phyloP scores from a whole-genome alignment of 2,329 filamentous ascomycete species.

The Talaromyces funiculosus region DNA sequence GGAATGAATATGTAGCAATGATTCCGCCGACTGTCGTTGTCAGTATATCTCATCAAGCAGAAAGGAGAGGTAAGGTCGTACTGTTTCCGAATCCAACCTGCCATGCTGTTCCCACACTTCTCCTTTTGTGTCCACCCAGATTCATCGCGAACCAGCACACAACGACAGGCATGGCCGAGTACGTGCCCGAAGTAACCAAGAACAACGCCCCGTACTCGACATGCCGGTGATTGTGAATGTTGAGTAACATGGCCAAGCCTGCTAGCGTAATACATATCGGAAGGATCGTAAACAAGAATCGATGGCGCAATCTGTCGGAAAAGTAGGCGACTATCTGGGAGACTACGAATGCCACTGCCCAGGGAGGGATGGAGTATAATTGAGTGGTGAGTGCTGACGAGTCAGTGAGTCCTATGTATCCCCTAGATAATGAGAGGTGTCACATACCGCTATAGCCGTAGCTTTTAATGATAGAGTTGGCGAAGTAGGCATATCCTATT shows the following conservation, averaged over 20 bases:
- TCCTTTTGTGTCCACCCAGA: constrained; percentile 64
- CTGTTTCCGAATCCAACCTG: constrained; percentile 71
- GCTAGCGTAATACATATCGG: constrained; percentile 64
- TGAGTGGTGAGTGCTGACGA: constrained; percentile 44
- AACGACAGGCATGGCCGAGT: constrained; percentile 83
- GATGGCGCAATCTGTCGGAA: constrained; percentile 67
- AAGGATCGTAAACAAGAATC: constrained; percentile 66
- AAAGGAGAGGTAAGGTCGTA: constrained; percentile 18
- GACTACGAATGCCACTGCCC: constrained; percentile 70
- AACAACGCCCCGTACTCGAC: constrained; percentile 77
- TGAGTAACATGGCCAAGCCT: constrained; percentile 70
- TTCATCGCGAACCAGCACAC: constrained; percentile 83
- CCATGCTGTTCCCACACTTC: constrained; percentile 67
- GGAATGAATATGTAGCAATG: constrained; percentile 66
- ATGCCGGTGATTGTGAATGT: constrained; percentile 60
- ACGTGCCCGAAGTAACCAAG: constrained; percentile 65
- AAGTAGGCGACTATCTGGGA: constrained; percentile 67
- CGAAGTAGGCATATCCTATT: constrained; percentile 65
- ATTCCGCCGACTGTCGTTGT: constrained; percentile 59
- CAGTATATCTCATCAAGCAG: background rate
- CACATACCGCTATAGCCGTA: constrained; percentile 53
- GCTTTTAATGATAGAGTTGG: constrained; percentile 63
- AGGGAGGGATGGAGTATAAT: constrained; percentile 51
- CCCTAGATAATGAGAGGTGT: too few relatives aligned
- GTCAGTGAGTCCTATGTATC: constrained; percentile 2